phyloP scores from a whole-genome alignment of 2,329 filamentous ascomycete genomes.

The Phialophora expanda region DNA sequence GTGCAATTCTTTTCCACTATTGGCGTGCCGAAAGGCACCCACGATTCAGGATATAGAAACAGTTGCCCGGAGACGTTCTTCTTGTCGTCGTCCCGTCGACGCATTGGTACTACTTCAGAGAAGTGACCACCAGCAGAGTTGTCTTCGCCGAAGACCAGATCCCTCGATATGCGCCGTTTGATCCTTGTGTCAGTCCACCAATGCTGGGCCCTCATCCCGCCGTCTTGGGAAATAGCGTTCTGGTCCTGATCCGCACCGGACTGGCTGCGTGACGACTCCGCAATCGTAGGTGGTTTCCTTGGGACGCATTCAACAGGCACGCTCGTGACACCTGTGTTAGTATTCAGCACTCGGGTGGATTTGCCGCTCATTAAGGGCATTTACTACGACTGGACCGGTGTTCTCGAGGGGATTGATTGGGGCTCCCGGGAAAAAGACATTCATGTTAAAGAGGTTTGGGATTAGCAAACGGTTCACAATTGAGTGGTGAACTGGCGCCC shows the following conservation, averaged over 20 bases:
- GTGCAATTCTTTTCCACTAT: not conserved
- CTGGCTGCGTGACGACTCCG: no score
- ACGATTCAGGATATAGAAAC: no score
- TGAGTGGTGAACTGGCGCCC: not conserved
- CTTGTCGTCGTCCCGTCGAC: no score
- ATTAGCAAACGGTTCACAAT: not conserved
- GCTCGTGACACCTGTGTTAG: not conserved
- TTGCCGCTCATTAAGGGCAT: not conserved
- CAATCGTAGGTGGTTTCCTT: no score
- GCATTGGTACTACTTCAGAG: no score
- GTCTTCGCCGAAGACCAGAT: not conserved
- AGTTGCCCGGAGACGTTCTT: no score
- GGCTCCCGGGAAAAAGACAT: not conserved
- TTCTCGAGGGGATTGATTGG: not conserved
- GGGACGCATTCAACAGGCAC: not conserved
- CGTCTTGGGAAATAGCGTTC: not conserved
- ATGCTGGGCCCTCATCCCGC: not conserved
- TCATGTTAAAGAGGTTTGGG: not conserved
- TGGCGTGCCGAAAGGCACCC: not conserved
- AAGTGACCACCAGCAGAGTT: not conserved
- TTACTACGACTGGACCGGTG: not conserved
- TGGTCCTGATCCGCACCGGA: not conserved
- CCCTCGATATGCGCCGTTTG: not conserved
- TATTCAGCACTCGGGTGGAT: not conserved
- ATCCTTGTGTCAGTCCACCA: not conserved